phyloP scores from a whole-genome alignment of 805 yeast genomes.

The Candida khao-thaluensis region DNA sequence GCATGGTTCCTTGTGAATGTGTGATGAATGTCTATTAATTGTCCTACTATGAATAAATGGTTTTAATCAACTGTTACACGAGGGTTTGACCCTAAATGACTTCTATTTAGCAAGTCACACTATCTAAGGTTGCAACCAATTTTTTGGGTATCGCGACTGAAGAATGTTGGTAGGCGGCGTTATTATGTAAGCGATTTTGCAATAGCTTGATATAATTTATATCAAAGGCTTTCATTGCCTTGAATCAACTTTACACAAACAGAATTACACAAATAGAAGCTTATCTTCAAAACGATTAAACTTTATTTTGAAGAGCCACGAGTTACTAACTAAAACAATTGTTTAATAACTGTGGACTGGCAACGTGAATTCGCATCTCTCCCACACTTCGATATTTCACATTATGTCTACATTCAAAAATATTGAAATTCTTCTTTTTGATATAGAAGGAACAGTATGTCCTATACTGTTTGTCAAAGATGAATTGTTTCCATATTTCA shows the following conservation, averaged over 20 bases:
- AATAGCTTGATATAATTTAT: no score
- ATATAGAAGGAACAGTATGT: slow-evolving; percentile 92
- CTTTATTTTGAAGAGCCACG: no score
- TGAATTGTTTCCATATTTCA: slow-evolving; percentile 72
- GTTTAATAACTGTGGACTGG: no score
- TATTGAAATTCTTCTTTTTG: slow-evolving; percentile 35
- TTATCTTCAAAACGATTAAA: no score
- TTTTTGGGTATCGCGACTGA: slow-evolving; percentile 4
- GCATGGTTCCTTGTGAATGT: no score
- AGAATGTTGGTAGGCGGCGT: slow-evolving; percentile 5
- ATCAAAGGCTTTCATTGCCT: no score
- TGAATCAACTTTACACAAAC: no score
- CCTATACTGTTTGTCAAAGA: slow-evolving; percentile 88
- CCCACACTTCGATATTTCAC: not conserved
- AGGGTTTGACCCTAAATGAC: not conserved
- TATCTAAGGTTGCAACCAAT: slow-evolving; percentile 2
- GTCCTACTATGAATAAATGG: not conserved
- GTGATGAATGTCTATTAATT: not conserved
- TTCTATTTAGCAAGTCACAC: not conserved
- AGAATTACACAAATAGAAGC: no score
- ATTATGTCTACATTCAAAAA: not conserved
- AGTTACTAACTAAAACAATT: no score
- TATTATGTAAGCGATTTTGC: no score
- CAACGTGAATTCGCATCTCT: slow-evolving; percentile 5
- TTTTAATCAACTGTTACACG: not conserved